phyloP scores from a whole-genome alignment of 768 basidiomycete species.

The Gyrodon lividus region DNA sequence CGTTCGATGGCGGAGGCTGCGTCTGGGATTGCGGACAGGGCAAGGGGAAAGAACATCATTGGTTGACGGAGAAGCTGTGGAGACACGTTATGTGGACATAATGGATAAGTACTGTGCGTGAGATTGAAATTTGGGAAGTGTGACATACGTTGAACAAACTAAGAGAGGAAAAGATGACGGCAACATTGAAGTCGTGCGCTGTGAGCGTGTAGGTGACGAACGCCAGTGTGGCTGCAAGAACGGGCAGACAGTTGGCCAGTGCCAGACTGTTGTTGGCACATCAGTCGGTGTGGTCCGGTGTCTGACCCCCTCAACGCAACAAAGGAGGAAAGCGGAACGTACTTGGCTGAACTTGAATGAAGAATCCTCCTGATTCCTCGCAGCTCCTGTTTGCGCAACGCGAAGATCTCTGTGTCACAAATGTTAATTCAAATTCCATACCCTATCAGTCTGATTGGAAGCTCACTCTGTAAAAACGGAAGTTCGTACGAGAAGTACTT shows the following conservation, averaged over 20 bases:
- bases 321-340: constrained; percentile 17
- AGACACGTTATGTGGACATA: neutral
- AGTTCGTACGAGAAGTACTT: constrained; percentile 76
- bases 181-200: constrained; percentile 55
- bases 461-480: constrained; percentile 62
- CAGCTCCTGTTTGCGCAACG: constrained; percentile 54
- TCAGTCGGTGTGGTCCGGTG: constrained; percentile 11
- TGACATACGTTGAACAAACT: constrained; percentile 51
- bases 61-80: constrained; percentile 63
- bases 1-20: constrained; percentile 61
- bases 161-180: constrained; percentile 66
- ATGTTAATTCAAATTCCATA: neutral
- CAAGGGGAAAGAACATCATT: constrained; percentile 63
- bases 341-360: constrained; percentile 63
- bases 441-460: neutral
- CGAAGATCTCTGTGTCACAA: constrained; percentile 46
- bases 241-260: constrained; percentile 57
- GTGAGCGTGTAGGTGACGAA: constrained; percentile 65
- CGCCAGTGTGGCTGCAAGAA: constrained; percentile 62
- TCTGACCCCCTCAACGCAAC: neutral
- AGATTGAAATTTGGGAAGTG: neutral
- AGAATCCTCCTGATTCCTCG: constrained; percentile 55
- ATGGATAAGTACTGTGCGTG: too few species aligned
- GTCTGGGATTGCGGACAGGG: constrained; percentile 61
- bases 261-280: constrained; percentile 38